Conservation (phyloP, 208 protist species). For the Polymyxa betae region DNA sequence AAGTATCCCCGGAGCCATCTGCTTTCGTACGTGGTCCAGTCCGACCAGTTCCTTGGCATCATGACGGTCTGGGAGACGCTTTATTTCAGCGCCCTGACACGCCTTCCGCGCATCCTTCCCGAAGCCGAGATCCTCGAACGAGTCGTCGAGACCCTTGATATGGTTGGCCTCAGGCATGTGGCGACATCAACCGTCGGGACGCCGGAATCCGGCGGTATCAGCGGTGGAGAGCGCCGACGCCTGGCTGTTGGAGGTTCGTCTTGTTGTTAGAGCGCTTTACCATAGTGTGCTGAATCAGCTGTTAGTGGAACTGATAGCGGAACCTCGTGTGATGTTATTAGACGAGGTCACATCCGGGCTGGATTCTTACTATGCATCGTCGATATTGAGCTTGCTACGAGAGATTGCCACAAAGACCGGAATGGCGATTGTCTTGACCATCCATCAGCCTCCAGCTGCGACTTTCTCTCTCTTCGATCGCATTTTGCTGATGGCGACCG, state of each 20-base stretch:
- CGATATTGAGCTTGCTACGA: neutral
- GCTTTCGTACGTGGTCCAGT: constrained; percentile 44
- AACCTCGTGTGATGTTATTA: neutral
- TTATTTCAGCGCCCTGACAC: neutral
- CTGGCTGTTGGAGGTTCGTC: constrained; percentile 47
- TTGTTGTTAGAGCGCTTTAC: neutral
- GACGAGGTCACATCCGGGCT: constrained; percentile 45
- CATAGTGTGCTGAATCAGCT: too few species aligned
- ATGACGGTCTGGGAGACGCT: constrained; percentile 38
- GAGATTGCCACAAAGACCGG: neutral
- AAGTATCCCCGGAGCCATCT: neutral
- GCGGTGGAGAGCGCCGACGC: constrained; percentile 14
- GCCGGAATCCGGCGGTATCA: constrained; percentile 29
- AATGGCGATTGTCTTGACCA: constrained; percentile 37
- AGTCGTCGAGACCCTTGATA: neutral
- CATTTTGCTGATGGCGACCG: constrained; percentile 13
- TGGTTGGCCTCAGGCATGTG: constrained; percentile 20
- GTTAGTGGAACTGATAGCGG: constrained; percentile 29
- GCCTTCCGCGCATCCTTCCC: neutral
- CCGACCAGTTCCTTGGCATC: neutral
- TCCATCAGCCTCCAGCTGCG: constrained; percentile 38
- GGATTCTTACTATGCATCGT: constrained; percentile 19
- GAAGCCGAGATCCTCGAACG: neutral
- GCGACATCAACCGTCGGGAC: constrained; percentile 15
- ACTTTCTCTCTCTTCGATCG: constrained; percentile 5